Evolutionary conservation across 805 yeast species (phyloP), one percentile per base, ranked within the genome.

Genomic region (Candida wancherniae): DNA sequence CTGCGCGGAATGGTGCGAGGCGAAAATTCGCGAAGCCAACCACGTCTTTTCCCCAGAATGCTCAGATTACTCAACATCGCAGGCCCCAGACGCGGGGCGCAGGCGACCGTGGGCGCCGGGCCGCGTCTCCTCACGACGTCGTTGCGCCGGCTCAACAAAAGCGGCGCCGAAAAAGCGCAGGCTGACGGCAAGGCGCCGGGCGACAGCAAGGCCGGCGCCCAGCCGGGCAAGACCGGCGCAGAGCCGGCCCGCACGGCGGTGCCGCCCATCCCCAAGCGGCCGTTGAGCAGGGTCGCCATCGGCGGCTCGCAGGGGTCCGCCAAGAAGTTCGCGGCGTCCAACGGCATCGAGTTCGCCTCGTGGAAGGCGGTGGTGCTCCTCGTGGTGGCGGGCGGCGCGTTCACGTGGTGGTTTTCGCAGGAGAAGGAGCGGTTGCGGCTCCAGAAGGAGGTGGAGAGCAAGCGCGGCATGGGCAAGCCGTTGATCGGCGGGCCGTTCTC

Each of bases 401-500:
- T 82, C 35, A 81, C 85, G 10, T 80, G 66, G 52, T 76, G 77
- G 57, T 88, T 90, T 60, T 69, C 73, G 28, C 63, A 63, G 29
- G 95, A 90, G 52, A 88, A 86, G 67, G 75, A 75, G 53, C 75
- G 85, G 55, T 52, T 88, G 26, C 75, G 77, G 42, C 65, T 78
- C 16, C 82, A 84, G 50, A 80, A 76, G 45, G 86, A 81, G 48
- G 94, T 87, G 12, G 94, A 85, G 47, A 73, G 80, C 33, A 85
- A 84, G 52, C 73, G 90, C 59, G 92, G 95, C 11, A 69, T 82
- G 48, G 98, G 98, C 14, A 86, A 80, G 53, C 97, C 97, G 2
- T 66, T 84, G 27, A 82, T 92, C 40, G 98, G 98, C 13, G 97
- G 97, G 0, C 81, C 86, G 9, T 92, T 92, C 58, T 63, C 70